Evolutionary conservation across 805 yeast genomes (phyloP).

Genomic region (Candida oleophila): DNA sequence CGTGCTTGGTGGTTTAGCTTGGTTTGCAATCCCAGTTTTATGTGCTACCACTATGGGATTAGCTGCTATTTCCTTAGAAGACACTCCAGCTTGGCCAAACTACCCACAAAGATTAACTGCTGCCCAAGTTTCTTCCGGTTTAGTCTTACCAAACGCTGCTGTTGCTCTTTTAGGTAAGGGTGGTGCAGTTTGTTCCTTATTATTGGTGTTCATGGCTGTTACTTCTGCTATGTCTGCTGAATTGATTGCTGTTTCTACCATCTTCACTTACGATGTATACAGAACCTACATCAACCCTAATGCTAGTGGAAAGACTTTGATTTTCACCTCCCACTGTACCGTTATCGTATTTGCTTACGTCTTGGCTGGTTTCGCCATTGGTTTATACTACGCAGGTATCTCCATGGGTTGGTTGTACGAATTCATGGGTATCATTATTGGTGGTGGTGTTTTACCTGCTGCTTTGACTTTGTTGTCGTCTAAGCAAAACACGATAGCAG

Average conservation of each 20-base stretch:
- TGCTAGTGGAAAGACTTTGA: constrained; percentile 73
- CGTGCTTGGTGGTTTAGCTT: constrained; percentile 81
- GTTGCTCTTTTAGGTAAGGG: constrained; percentile 81
- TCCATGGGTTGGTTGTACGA: constrained; percentile 86
- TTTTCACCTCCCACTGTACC: constrained; percentile 63
- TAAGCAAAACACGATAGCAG: constrained; percentile 68
- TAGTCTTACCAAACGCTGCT: constrained; percentile 77
- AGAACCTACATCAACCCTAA: constrained; percentile 75
- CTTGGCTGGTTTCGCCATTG: constrained; percentile 83
- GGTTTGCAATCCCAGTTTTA: constrained; percentile 89
- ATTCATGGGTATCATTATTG: constrained; percentile 85
- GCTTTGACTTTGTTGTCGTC: constrained; percentile 62
- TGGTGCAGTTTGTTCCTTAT: constrained; percentile 81
- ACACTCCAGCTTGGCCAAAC: constrained; percentile 72
- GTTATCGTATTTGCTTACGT: constrained; percentile 57
- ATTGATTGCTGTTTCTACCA: constrained; percentile 82
- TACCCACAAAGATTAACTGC: constrained; percentile 66
- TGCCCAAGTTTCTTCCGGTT: constrained; percentile 77
- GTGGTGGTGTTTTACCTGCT: constrained; percentile 82
- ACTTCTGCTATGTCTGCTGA: constrained; percentile 93
- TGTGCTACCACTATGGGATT: constrained; percentile 84
- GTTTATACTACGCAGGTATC: constrained; percentile 76
- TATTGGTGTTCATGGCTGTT: constrained; percentile 86
- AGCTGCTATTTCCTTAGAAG: constrained; percentile 75
- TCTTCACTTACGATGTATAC: constrained; percentile 83